phyloP scores from a whole-genome alignment of 495 filamentous ascomycete species.

The Amphirosellinia nigrospora region DNA sequence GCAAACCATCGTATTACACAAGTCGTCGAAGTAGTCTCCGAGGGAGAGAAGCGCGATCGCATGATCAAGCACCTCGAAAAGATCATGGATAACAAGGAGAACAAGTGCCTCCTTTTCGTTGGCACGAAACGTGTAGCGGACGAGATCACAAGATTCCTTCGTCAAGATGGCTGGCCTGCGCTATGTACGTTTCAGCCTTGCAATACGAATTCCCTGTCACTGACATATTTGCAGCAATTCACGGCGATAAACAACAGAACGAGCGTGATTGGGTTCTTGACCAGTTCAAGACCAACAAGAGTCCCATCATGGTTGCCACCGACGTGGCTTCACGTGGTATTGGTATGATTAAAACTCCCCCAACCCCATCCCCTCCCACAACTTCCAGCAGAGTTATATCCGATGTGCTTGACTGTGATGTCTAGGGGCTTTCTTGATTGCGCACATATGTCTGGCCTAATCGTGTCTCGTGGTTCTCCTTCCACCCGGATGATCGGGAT shows the following conservation, averaged over 20 bases:
- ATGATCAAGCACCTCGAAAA: constrained; percentile 98
- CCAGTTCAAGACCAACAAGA: constrained; percentile 97
- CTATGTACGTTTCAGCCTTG: constrained; percentile 71
- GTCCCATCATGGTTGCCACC: constrained; percentile 96
- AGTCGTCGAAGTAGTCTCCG: constrained; percentile 92
- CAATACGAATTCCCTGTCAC: constrained; percentile 28
- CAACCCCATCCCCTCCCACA: constrained; percentile 51
- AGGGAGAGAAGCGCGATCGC: constrained; percentile 96
- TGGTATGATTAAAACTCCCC: constrained; percentile 84
- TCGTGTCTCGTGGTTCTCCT: constrained; percentile 79
- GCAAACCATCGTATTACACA: constrained; percentile 99
- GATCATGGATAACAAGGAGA: constrained; percentile 93
- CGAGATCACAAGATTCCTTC: constrained; percentile 97
- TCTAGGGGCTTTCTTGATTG: constrained; percentile 75
- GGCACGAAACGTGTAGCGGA: constrained; percentile 98
- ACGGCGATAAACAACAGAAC: constrained; percentile 99
- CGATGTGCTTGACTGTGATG: constrained; percentile 90
- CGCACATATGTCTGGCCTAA: constrained; percentile 83
- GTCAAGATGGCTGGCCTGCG: constrained; percentile 98
- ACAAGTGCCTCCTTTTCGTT: constrained; percentile 95
- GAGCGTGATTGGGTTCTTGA: constrained; percentile 99
- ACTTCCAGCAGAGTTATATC: constrained; percentile 69
- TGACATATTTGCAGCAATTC: constrained; percentile 76
- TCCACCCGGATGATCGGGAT: constrained; percentile 80
- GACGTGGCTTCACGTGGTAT: constrained; percentile 99